Percentiles rank a stretch among this genome's conserved stretches.
Evolutionary conservation across 352 stramenopile species (phyloP).

Genomic region (Pythium chondricola): DNA sequence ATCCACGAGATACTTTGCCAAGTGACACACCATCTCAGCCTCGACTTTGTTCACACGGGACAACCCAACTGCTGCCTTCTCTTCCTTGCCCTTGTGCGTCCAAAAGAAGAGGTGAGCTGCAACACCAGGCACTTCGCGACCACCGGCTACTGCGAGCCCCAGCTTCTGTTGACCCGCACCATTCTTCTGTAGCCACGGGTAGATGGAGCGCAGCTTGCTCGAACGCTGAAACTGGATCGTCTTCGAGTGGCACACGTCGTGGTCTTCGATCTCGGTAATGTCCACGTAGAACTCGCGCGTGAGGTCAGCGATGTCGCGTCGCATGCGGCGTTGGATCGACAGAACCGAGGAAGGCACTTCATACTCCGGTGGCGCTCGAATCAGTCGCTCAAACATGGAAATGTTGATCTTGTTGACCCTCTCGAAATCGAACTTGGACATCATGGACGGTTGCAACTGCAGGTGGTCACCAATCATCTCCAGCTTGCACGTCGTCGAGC

Average conservation of each 20-base stretch:
- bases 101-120: slow-evolving; percentile 80
- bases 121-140: slow-evolving; percentile 76
- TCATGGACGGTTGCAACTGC: slow-evolving; percentile 79
- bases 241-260: slow-evolving; percentile 53
- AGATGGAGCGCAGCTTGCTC: background rate
- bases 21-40: slow-evolving; percentile 68
- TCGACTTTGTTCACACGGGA: slow-evolving; percentile 71
- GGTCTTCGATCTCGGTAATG: slow-evolving; percentile 80
- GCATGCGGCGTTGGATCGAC: slow-evolving; percentile 85
- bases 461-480: slow-evolving; percentile 89
- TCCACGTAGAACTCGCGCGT: slow-evolving; percentile 77
- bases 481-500: slow-evolving; percentile 76
- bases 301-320: slow-evolving; percentile 82
- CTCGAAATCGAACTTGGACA: slow-evolving; percentile 83
- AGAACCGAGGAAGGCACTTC: slow-evolving; percentile 71
- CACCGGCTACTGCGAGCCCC: slow-evolving; percentile 28
- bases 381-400: slow-evolving; percentile 87
- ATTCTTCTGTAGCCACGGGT: background rate
- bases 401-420: slow-evolving; percentile 84
- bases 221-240: slow-evolving; percentile 22
- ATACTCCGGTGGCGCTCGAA: slow-evolving; percentile 53
- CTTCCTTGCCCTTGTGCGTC: slow-evolving; percentile 60
- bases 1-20: slow-evolving; percentile 71
- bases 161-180: slow-evolving; percentile 10
- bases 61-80: slow-evolving; percentile 60